Base-by-base conservation (phyloP, 2,329 filamentous ascomycete species). In the Fusarium clavum region DNA sequence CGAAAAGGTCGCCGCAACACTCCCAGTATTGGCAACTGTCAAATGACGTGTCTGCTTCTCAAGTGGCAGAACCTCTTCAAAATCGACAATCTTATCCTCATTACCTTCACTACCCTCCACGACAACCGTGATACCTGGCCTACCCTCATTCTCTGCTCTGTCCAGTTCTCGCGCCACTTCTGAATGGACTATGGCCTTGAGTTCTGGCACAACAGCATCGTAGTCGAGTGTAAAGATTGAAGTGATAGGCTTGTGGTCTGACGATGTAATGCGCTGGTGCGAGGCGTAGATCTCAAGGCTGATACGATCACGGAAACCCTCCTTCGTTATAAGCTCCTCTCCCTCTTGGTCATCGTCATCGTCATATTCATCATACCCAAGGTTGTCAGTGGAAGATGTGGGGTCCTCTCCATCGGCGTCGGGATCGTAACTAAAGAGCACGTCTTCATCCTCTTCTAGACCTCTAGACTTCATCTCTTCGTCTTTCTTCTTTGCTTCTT, bases 171-270 rank as follows among this genome's bases (percentile, higher is more conserved):
- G 88, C 2, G 92, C 94, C 14, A 98, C 92, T 76, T 98, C 94
- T 60, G 92, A 89, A 67, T 97, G 92, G 1, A 98, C 85, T 67
- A 89, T 91, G 3, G 93, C 89, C 78, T 97, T 98, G 27, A 97
- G 82, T 29, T 95, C 91, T 0, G 94, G 92, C 0, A 97, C 90
- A 2, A 97, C 92, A 1, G 93, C 92, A 67, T 98, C 93, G 76
- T 96, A 98, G 46, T 92, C 91, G 10, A 99, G 81, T 0, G 88
- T 91, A 76, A 98, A 98, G 1, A 94, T 83, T 1, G 94, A 93
- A 62, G 91, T 88, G 3, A 99, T 82, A 0, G 96, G 97, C 78
- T 99, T 99, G 80, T 99, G 96, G 74, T 99, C 96, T 0, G 95
- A 98, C 1, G 95, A 97, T 18, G 93, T 87, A 25, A 99, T 91